These are phyloP conservation scores for Capsicum baccatum DNA, from an alignment of 257 asterid genomes.

Conservation along the genomic window DNA sequence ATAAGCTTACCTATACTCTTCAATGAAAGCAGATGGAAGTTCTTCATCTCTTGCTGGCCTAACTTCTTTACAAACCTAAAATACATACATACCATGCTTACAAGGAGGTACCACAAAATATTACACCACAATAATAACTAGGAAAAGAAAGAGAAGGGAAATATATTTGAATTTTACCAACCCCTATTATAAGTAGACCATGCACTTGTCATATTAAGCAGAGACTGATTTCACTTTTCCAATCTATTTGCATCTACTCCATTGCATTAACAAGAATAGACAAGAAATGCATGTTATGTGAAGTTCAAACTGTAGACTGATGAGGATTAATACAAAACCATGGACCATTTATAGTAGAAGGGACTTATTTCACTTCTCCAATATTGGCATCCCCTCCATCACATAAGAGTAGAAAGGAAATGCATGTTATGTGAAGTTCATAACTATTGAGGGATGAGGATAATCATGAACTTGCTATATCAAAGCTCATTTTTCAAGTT, in stretches of 20 bases:
- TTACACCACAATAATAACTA: conserved; percentile 7
- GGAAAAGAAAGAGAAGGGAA: background rate
- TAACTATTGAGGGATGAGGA: conserved; percentile 5
- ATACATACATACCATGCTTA: conserved; percentile 28
- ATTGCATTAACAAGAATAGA: conserved; percentile 18
- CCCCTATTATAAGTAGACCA: background rate
- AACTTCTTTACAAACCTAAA: conserved; percentile 69
- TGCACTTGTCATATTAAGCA: conserved; percentile 19
- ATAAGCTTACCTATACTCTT: conserved; percentile 74
- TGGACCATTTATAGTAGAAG: background rate
- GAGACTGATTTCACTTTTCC: background rate
- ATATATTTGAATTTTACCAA: background rate
- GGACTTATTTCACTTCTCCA: conserved; percentile 9
- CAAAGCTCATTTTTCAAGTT: conserved; percentile 26
- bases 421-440: conserved; percentile 16
- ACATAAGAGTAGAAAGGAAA: background rate
- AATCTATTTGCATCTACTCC: conserved; percentile 5
- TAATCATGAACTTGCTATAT: conserved; percentile 14
- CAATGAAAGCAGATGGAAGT: conserved; percentile 85
- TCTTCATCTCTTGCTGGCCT: conserved; percentile 92
- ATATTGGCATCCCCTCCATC: conserved; percentile 1
- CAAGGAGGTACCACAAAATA: background rate
- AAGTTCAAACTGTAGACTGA: conserved; percentile 7
- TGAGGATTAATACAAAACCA: conserved; percentile 2
- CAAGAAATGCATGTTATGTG: conserved; percentile 21